Percentiles rank a stretch among this genome's conserved stretches.
Conservation (phyloP, 2,329 filamentous ascomycete species). For the Cercospora sp. region DNA sequence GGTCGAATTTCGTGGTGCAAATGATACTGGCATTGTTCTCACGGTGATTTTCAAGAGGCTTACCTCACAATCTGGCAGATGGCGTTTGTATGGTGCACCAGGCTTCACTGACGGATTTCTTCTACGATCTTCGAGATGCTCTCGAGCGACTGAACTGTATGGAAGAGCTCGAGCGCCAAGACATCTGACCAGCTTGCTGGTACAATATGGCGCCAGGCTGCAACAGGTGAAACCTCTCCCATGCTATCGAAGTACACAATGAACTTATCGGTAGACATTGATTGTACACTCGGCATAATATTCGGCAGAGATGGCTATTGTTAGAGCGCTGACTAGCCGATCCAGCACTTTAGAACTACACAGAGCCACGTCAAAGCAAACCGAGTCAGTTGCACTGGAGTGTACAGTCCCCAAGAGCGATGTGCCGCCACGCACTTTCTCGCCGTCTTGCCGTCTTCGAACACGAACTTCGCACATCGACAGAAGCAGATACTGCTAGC, state of each 20-base stretch:
- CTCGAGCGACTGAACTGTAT: neutral
- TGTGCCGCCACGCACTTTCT: neutral
- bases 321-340: neutral
- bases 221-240: neutral
- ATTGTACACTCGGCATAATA: neutral
- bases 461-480: neutral
- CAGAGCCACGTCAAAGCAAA: neutral
- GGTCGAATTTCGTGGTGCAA: neutral
- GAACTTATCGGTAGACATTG: neutral
- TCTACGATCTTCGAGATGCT: neutral
- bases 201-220: neutral
- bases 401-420: neutral
- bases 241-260: neutral
- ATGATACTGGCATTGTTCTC: neutral
- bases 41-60: no score
- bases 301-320: neutral
- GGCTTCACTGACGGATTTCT: neutral
- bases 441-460: neutral
- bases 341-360: no score
- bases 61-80: neutral
- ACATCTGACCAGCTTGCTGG: neutral
- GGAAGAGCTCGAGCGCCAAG: neutral
- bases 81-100: neutral
- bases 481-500: neutral
- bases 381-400: neutral